These are phyloP conservation scores for Chlamydomonas schloesseri DNA, from an alignment of 139 green algal species.

Conservation along the genomic window DNA sequence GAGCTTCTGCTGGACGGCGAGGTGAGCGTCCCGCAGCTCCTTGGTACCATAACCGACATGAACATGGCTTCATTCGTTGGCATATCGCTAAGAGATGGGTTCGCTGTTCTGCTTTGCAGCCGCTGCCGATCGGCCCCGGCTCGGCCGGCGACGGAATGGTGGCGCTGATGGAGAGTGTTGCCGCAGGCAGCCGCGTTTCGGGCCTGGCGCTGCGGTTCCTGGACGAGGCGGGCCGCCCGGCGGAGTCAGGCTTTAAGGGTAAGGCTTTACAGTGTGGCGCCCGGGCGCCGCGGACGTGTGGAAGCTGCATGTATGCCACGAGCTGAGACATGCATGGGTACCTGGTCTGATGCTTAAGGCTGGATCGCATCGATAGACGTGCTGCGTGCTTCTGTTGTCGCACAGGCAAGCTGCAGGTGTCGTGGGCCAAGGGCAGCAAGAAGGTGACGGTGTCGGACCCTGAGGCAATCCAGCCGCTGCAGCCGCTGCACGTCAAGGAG, in stretches of 20 bases:
- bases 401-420: conserved; percentile 66
- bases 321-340: too few species aligned
- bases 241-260: conserved; percentile 32
- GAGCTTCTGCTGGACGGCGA: conserved; percentile 42
- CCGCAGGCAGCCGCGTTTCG: conserved; percentile 57
- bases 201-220: conserved; percentile 65
- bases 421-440: conserved; percentile 71
- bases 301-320: too few species aligned
- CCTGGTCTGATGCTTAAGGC: too few species aligned
- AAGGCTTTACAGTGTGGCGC: too few species aligned
- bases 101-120: background rate
- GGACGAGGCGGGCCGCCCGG: conserved; percentile 62
- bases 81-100: too few species aligned
- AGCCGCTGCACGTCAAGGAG: conserved; percentile 37
- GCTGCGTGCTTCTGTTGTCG: background rate
- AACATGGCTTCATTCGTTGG: background rate
- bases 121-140: background rate
- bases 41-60: too few species aligned
- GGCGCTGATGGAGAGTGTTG: background rate
- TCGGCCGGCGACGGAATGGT: too few species aligned
- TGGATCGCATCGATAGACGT: too few species aligned
- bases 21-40: conserved; percentile 31
- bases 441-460: conserved; percentile 51
- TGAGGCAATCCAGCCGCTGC: conserved; percentile 47
- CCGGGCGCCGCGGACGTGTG: too few species aligned